A percentile compares a stretch with the other conserved stretches of the same genome.
These are phyloP conservation scores for Brassica hybrid DNA, from an alignment of 441 rosid genomes.

Conservation along the genomic window DNA sequence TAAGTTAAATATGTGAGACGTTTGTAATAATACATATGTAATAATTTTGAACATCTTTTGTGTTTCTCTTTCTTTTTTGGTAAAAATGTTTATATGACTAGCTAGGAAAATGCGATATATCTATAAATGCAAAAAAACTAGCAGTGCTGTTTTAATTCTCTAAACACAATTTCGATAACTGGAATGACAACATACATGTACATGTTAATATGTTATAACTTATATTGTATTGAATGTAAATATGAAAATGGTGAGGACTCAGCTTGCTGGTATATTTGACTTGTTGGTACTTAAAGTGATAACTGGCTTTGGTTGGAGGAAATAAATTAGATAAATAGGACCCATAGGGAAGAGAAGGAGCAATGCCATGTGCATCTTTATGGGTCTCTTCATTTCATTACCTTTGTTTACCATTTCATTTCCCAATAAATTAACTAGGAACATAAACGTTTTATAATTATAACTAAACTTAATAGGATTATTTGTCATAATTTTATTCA, in stretches of 20 bases:
- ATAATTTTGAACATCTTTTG: conserved; percentile 48
- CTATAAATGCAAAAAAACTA: not conserved
- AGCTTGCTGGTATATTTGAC: conserved; percentile 1
- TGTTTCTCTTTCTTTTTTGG: conserved; percentile 10
- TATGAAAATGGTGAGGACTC: not conserved
- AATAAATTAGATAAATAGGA: conserved; percentile 34
- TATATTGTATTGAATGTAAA: not conserved
- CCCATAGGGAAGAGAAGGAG: conserved; percentile 36
- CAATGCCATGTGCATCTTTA: conserved; percentile 45
- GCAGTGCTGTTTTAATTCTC: not conserved
- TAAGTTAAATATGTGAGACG: conserved; percentile 31
- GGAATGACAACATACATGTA: not conserved
- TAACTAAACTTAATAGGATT: conserved; percentile 23
- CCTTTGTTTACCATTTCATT: conserved; percentile 17
- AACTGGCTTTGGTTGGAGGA: conserved; percentile 37
- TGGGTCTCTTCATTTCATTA: conserved; percentile 43
- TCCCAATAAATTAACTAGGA: conserved; percentile 4
- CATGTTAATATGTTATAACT: not conserved
- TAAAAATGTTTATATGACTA: conserved; percentile 12
- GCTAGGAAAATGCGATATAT: not conserved
- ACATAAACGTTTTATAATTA: conserved; percentile 9
- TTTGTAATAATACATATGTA: conserved; percentile 65
- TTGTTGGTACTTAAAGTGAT: conserved; percentile 33
- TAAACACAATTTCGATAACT: not conserved
- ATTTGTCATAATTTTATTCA: not conserved